Conservation (phyloP, 2,329 filamentous ascomycete genomes). For the Penicillium decumbens region DNA sequence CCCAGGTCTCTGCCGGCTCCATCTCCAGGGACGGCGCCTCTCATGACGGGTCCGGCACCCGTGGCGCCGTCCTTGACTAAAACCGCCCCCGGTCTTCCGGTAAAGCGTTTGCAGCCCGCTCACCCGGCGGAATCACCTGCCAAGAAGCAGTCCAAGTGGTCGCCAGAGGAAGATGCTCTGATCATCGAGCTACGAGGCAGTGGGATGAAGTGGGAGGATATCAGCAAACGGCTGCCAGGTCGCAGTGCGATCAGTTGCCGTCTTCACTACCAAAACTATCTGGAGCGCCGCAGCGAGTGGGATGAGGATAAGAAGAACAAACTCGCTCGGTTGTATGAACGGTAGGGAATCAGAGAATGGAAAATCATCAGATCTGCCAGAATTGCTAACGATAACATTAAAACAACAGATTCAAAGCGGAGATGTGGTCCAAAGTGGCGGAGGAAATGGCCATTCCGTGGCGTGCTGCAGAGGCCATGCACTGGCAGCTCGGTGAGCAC, state of each 20-base stretch:
- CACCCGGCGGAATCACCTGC: slow-evolving; percentile 61
- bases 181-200: slow-evolving; percentile 87
- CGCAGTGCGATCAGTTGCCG: slow-evolving; percentile 91
- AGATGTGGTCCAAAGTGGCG: slow-evolving; percentile 96
- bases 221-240: slow-evolving; percentile 83
- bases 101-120: slow-evolving; percentile 44
- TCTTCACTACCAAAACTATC: slow-evolving; percentile 94
- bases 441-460: slow-evolving; percentile 94
- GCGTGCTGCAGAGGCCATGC: slow-evolving; percentile 95
- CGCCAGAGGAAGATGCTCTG: slow-evolving; percentile 81
- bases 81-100: slow-evolving; percentile 26
- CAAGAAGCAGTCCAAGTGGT: slow-evolving; percentile 97
- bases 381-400: slow-evolving; percentile 7
- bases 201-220: slow-evolving; percentile 99
- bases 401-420: slow-evolving; percentile 74
- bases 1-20: slow-evolving; percentile 24
- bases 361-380: neutral
- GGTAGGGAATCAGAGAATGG: slow-evolving; percentile 53
- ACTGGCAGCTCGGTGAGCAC: slow-evolving; percentile 89
- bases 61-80: slow-evolving; percentile 29
- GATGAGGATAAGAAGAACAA: slow-evolving; percentile 98
- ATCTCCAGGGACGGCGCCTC: slow-evolving; percentile 28
- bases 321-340: slow-evolving; percentile 87
- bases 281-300: slow-evolving; percentile 89
- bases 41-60: slow-evolving; percentile 22